Conservation (phyloP, 305 asterid species). For the Fraxinus paxiana region DNA sequence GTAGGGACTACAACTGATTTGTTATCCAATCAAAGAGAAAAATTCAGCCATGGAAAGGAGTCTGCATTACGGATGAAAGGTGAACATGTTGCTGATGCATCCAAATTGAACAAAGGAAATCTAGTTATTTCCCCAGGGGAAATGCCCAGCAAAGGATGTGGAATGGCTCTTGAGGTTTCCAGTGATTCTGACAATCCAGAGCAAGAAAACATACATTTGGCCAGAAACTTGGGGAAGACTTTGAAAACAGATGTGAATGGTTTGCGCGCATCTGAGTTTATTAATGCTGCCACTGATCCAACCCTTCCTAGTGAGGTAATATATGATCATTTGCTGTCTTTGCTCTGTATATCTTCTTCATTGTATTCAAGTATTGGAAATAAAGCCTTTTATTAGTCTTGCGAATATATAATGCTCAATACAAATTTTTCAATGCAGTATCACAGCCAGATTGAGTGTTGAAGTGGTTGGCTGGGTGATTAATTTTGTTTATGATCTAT, state of each 20-base stretch:
- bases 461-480: neutral
- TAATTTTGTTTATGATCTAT: conserved; percentile 23
- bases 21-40: conserved; percentile 37
- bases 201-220: conserved; percentile 33
- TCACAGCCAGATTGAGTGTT: conserved; percentile 9
- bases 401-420: conserved; percentile 12
- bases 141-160: conserved; percentile 45
- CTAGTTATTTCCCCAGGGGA: conserved; percentile 49
- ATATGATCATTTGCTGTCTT: conserved; percentile 4
- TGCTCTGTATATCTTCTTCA: neutral
- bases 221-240: conserved; percentile 38
- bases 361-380: conserved; percentile 1
- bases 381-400: neutral
- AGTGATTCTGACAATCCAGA: conserved; percentile 45
- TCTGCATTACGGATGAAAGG: neutral
- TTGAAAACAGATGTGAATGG: conserved; percentile 36
- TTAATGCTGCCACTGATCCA: conserved; percentile 47
- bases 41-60: neutral
- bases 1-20: conserved; percentile 34
- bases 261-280: conserved; percentile 39
- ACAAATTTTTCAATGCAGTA: neutral
- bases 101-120: conserved; percentile 43
- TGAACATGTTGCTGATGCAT: conserved; percentile 34
- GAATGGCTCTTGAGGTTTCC: conserved; percentile 42
- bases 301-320: conserved; percentile 79